These are phyloP conservation scores for Fusarium sp. DNA, from an alignment of 2,329 filamentous ascomycete genomes.

Conservation along the genomic window DNA sequence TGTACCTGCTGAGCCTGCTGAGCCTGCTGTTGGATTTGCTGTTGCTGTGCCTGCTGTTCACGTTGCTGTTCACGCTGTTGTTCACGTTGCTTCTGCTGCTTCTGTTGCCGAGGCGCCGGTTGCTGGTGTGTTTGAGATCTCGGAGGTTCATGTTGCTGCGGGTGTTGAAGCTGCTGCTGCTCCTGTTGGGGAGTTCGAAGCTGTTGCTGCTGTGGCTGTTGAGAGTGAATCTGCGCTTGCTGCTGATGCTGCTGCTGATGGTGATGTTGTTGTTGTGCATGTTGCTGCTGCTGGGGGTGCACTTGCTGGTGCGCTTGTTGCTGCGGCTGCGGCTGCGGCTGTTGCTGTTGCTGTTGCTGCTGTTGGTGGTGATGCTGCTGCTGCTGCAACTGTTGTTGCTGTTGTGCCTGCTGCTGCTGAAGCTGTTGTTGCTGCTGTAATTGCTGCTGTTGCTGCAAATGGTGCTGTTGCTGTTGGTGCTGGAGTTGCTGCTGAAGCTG, in stretches of 20 bases:
- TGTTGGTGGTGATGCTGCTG: slow-evolving; percentile 45
- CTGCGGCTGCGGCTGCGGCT: slow-evolving; percentile 39
- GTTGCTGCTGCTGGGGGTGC: slow-evolving; percentile 43
- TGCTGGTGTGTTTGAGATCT: slow-evolving; percentile 42
- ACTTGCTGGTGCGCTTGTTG: slow-evolving; percentile 46
- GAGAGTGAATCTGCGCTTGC: slow-evolving; percentile 35
- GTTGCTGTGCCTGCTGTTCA: slow-evolving; percentile 43
- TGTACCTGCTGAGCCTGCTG: slow-evolving; percentile 36
- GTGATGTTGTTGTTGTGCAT: slow-evolving; percentile 45
- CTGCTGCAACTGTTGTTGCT: slow-evolving; percentile 39
- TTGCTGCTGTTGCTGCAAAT: slow-evolving; percentile 43
- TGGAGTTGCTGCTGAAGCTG: slow-evolving; percentile 40
- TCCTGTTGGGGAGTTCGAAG: slow-evolving; percentile 40
- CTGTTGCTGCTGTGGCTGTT: slow-evolving; percentile 39
- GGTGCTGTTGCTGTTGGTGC: slow-evolving; percentile 40
- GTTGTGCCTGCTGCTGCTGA: slow-evolving; percentile 36
- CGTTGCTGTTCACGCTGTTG: slow-evolving; percentile 47
- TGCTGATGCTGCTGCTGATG: slow-evolving; percentile 38
- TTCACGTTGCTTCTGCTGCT: slow-evolving; percentile 43
- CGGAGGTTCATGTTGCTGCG: slow-evolving; percentile 39
- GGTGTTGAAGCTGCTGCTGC: slow-evolving; percentile 40
- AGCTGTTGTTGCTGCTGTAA: slow-evolving; percentile 43
- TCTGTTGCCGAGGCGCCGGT: slow-evolving; percentile 42
- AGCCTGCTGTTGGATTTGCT: slow-evolving; percentile 32
- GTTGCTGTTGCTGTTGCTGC: slow-evolving; percentile 34